Evolutionary conservation across 1,284 basidiomycete species (phyloP).

Genomic region (Cystobasidiaceae sp.): DNA sequence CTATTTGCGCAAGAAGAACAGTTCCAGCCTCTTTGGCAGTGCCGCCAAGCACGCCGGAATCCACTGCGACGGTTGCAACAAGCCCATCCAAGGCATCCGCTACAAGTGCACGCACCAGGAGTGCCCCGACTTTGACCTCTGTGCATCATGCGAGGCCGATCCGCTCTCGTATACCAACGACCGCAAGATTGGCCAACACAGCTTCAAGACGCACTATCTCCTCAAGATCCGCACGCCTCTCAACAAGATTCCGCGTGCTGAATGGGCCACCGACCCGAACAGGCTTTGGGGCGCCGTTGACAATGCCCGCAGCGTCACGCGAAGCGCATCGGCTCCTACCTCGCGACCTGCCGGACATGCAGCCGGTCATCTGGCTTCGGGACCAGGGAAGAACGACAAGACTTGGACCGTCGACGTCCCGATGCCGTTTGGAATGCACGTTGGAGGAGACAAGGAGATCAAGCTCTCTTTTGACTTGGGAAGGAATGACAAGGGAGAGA

Average conservation of each 20-base stretch:
- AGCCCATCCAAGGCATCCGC: constrained; percentile 31
- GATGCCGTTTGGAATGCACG: constrained; percentile 14
- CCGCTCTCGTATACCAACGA: constrained; percentile 18
- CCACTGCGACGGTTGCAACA: constrained; percentile 34
- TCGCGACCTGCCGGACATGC: neutral
- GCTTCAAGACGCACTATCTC: constrained; percentile 31
- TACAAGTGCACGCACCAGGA: constrained; percentile 39
- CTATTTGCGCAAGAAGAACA: constrained; percentile 10
- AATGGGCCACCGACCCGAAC: too few relatives aligned
- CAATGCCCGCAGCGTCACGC: too few relatives aligned
- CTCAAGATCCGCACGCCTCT: constrained; percentile 39
- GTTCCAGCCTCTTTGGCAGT: neutral
- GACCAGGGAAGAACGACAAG: neutral
- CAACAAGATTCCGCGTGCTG: too few relatives aligned
- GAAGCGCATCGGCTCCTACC: too few relatives aligned
- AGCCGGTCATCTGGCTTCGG: neutral
- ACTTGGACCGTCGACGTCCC: constrained; percentile 34
- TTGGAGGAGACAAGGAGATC: constrained; percentile 14
- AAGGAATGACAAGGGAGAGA: constrained; percentile 27
- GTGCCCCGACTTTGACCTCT: constrained; percentile 44
- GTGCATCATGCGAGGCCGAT: constrained; percentile 38
- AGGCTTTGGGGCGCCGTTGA: too few relatives aligned
- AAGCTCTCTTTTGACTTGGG: constrained; percentile 16
- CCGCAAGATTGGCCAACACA: constrained; percentile 29
- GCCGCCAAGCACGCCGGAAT: constrained; percentile 21